Evolutionary conservation across 2,329 filamentous ascomycete species (phyloP).

Genomic region (Berkeleyomyces rouxiae): DNA sequence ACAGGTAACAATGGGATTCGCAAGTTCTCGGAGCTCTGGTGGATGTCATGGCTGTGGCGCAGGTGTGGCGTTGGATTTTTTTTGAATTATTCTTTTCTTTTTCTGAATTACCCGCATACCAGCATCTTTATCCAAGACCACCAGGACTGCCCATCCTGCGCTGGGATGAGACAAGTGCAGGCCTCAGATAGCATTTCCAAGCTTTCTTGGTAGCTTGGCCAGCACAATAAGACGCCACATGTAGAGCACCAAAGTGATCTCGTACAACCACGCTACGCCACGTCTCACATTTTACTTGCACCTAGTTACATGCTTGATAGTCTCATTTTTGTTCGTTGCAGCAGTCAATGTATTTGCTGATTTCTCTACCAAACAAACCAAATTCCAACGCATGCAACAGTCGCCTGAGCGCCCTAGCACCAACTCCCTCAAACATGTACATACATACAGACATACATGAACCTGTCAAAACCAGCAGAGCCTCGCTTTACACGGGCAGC

Average conservation of each 20-base stretch:
- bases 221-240: no score
- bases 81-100: background rate
- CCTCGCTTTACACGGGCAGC: conserved; percentile 48
- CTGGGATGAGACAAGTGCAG: no score
- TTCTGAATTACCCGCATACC: no score
- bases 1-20: conserved; percentile 14
- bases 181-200: no score
- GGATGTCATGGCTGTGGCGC: background rate
- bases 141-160: no score
- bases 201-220: no score
- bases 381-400: background rate
- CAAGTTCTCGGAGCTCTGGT: conserved; percentile 5
- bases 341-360: background rate
- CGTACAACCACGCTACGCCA: background rate
- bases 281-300: background rate
- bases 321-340: background rate
- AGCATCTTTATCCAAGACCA: no score
- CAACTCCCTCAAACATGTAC: background rate
- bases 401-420: background rate
- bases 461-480: background rate
- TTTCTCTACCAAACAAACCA: background rate
- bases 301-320: background rate
- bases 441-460: background rate
- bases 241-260: background rate
- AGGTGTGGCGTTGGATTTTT: background rate